Evolutionary conservation across 1,139 yeast species (phyloP), one percentile per base, ranked within the genome.

Genomic region (Kodamaea sp.): DNA sequence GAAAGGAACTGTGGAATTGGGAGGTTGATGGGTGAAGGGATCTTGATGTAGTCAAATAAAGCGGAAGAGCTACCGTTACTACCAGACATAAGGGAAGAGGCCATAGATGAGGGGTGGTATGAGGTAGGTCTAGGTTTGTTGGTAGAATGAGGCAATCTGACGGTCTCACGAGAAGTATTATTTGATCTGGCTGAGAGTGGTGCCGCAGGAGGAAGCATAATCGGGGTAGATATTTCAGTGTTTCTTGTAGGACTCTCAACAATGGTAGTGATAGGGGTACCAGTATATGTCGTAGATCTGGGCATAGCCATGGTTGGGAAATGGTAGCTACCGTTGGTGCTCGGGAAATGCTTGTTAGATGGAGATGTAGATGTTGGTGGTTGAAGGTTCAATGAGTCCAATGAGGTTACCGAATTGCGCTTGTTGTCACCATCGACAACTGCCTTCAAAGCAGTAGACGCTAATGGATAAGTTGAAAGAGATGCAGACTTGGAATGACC

Each of bases 41-140:
- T 56, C 41, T 61, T 63, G 35, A 63, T 54, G 35, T 57, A 61
- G 22, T 65, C 70, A 24, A 55, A 47, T 12, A 56, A 43, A n/a
- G 44, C 57, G 6, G 63, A 51, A 9, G 58, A 37, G 36, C 50
- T 53, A 16, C 46, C 44, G 29, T 38, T 45, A 29, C 42, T 48
- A 22, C 48, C 43, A 4, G 51, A 45, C 38, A 60, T 51, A 26
- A 63, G 50, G n/a, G 66, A 53, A 4, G 70, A 63, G 7, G 69
- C 49, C 62, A 66, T 59, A n/a, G 73, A 66, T 18, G 69, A 63
- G 9, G 94, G 92, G 52, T 84, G 90, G 52, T 82, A 84, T 7
- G 90, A 83, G 0, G 90, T 83, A 29, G 94, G 92, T 56, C 94
- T 74, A 35, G 87, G 89, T 50, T 76, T 81, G 55, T 78, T 74